Evolutionary conservation across 2,329 filamentous ascomycete genomes (phyloP), one percentile per base, ranked within the genome.

Genomic region (Colletotrichum melonis): DNA sequence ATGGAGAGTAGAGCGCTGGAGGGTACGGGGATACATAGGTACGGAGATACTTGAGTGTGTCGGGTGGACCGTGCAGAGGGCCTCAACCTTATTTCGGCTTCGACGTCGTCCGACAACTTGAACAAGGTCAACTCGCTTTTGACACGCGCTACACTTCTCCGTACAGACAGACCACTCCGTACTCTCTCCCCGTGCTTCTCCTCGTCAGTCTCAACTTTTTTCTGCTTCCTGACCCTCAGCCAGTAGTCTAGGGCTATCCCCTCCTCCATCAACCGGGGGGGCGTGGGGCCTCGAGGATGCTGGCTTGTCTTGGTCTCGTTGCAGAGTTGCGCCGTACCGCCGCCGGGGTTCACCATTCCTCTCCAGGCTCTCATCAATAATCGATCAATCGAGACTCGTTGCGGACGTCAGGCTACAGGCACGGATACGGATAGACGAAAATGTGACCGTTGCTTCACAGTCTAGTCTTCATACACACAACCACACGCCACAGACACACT

Each of bases 1-100:
- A 67, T 78, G 80, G 79, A 67, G 79, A 57, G 24, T 55, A 19
- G 5, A 35, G 32, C 3, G 30, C 4, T 4, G 9, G 32, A 5
- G 32, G 38, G 38, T 42, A 42, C 38, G 38, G 14, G 16, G 14
- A 16, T 19, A 42, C 38, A 16, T 16, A 19, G 38, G 38, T 24
- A 30, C 38, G 7, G 5, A 19, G 11, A 32, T 58, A 38, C 55
- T 38, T 52, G 63, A 63, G 9, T 63, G 30, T 69, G 46, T 46
- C 30, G 14, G n/a, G 30, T 22, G 57, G 22, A 5, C 57, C 6
- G 62, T 74, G 63, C 69, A 19, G 6, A 35, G 74, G 64, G 54
- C 56, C 55, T 49, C 75, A 82, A 81, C 79, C 77, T 82, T 81
- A 81, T 78, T 81, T 81, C 81, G 80, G 80, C 80, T 81, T 76